These are phyloP conservation scores for Mycocalia duriaeana DNA, from an alignment of 1,284 basidiomycete species.

Conservation along the genomic window DNA sequence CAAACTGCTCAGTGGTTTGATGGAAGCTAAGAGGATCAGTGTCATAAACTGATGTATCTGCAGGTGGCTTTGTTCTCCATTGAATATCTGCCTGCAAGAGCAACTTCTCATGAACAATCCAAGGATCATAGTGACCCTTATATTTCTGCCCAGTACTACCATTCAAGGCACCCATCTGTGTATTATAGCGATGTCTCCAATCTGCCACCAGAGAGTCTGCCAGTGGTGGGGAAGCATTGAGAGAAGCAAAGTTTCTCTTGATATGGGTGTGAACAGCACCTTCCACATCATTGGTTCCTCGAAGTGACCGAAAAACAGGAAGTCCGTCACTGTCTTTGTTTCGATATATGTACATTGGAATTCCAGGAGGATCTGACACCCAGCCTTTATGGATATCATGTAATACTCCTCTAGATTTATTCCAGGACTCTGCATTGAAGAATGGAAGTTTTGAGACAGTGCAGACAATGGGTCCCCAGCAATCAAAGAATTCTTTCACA, in stretches of 20 bases:
- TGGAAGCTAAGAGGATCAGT: slow-evolving; percentile 12
- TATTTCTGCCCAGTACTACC: neutral
- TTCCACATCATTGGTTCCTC: slow-evolving; percentile 20
- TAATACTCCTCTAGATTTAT: slow-evolving; percentile 10
- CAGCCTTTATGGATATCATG: slow-evolving; percentile 12
- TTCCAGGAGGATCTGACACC: slow-evolving; percentile 14
- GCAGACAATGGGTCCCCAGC: slow-evolving; percentile 9
- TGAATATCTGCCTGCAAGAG: neutral
- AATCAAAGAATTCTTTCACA: neutral
- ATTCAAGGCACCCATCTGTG: slow-evolving; percentile 2
- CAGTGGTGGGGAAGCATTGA: slow-evolving; percentile 11
- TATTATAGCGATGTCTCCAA: slow-evolving; percentile 12
- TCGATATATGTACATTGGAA: slow-evolving; percentile 11
- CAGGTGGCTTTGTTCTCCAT: neutral
- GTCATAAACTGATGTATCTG: slow-evolving; percentile 5
- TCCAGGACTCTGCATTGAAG: slow-evolving; percentile 10
- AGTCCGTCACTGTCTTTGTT: slow-evolving; percentile 15
- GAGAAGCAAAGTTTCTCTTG: slow-evolving; percentile 8
- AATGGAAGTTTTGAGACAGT: slow-evolving; percentile 6
- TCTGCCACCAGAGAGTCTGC: slow-evolving; percentile 13
- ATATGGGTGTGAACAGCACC: slow-evolving; percentile 10
- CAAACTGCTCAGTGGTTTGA: slow-evolving; percentile 11
- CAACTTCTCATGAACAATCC: neutral
- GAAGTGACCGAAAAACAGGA: slow-evolving; percentile 12
- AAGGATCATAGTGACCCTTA: neutral